These are phyloP conservation scores for Leptodontidium sp. DNA, from an alignment of 2,329 filamentous ascomycete genomes.

Conservation along the genomic window DNA sequence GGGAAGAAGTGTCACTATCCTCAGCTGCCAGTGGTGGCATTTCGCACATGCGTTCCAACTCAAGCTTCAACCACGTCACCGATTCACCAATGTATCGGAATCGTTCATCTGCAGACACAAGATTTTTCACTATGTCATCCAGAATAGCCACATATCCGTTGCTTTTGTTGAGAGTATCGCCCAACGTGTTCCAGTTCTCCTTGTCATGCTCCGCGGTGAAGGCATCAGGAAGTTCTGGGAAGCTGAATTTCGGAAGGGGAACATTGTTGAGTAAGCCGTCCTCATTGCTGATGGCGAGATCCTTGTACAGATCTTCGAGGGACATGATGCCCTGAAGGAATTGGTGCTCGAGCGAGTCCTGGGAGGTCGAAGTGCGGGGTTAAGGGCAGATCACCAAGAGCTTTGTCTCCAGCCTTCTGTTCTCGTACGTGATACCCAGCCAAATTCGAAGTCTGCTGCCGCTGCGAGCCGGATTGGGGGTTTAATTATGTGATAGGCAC, in stretches of 20 bases:
- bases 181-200: neutral
- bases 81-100: constrained; percentile 12
- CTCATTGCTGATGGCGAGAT: neutral
- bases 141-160: neutral
- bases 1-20: no score
- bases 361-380: neutral
- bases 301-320: constrained; percentile 11
- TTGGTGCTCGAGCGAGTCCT: neutral
- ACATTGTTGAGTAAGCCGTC: neutral
- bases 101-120: neutral
- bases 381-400: neutral
- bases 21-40: constrained; percentile 1
- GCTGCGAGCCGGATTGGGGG: no score
- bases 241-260: neutral
- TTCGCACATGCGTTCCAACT: constrained; percentile 8
- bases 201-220: constrained; percentile 1
- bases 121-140: neutral
- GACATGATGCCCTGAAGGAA: neutral
- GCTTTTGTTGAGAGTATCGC: constrained; percentile 3
- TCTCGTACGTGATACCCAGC: neutral
- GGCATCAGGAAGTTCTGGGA: neutral
- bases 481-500: no score
- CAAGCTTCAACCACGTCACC: constrained; percentile 9
- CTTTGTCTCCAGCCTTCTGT: neutral
- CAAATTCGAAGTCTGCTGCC: no score